These are phyloP conservation scores for Fomes fomentarius DNA, from an alignment of 1,284 basidiomycete species.

Conservation along the genomic window DNA sequence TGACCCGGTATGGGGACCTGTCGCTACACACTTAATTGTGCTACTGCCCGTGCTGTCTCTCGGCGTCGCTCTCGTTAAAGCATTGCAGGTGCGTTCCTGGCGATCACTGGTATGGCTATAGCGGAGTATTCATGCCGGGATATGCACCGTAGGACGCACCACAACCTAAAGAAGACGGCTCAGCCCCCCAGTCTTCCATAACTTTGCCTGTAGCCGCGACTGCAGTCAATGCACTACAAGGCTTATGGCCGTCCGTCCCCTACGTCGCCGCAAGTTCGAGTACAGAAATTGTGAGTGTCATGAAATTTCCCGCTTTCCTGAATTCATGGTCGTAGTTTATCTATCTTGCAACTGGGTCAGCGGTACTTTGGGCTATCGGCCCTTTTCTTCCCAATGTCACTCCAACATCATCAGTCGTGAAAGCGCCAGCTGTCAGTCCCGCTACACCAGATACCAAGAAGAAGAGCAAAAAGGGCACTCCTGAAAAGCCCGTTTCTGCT, in stretches of 20 bases:
- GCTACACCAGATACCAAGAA: slow-evolving; percentile 14
- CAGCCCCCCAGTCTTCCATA: slow-evolving; percentile 29
- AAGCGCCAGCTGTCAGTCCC: neutral
- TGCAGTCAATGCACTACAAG: slow-evolving; percentile 33
- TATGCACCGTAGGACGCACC: slow-evolving; percentile 15
- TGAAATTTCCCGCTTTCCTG: neutral
- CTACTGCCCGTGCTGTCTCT: slow-evolving; percentile 58
- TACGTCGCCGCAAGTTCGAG: slow-evolving; percentile 17
- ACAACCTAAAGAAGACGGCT: slow-evolving; percentile 16
- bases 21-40: slow-evolving; percentile 56
- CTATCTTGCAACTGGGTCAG: slow-evolving; percentile 14
- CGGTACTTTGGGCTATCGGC: slow-evolving; percentile 22
- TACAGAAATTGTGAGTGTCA: slow-evolving; percentile 25
- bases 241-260: slow-evolving; percentile 31
- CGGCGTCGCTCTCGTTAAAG: slow-evolving; percentile 46
- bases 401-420: slow-evolving; percentile 4
- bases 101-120: neutral
- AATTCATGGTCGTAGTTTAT: slow-evolving; percentile 17
- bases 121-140: neutral
- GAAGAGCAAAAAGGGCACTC: slow-evolving; percentile 19
- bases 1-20: slow-evolving; percentile 59
- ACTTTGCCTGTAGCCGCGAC: slow-evolving; percentile 34
- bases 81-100: slow-evolving; percentile 42
- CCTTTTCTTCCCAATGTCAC: slow-evolving; percentile 17
- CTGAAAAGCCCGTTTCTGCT: slow-evolving; percentile 10